Evolutionary conservation across 352 stramenopile species (phyloP), one percentile per base, ranked within the genome.

Genomic region (Phytophthora sansomeana): DNA sequence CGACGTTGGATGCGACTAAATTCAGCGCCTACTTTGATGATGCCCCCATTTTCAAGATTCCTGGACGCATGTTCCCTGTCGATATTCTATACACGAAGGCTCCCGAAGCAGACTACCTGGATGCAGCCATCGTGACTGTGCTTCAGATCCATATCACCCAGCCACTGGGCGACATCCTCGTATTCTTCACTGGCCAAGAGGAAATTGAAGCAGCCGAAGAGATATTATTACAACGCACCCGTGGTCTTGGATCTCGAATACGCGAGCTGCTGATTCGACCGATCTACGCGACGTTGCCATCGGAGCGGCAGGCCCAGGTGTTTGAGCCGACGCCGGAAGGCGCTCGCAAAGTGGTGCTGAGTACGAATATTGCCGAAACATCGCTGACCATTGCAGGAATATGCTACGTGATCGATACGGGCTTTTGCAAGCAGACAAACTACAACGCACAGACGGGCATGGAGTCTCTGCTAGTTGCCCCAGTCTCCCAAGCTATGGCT

Each of bases 341-440:
- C 1, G 93, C 95, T 44, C 88, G 98, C 16, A 99, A 99, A 76
- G 96, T 99, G 1, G 97, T 99, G 14, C 74, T 99, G 24, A 97
- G 96, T 33, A 99, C 98, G 1, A 99, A 99, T 80, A 99, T 99
- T 72, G 98, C 98, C 4, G 98, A 99, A 77, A 99, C 98, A 16
- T 99, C 91, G 55, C 74, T 99, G 14, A 99, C 98, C 0, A 99
- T 99, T 62, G 90, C 99, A 55, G 98, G 98, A 10, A 99, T 99
- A 57, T 98, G 94, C 70, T 99, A 98, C 66, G 98, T 99, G 13
- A 99, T 99, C 39, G 98, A 99, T 79, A 98, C 96, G 13, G 98
- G 98, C 16, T 99, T 99, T 69, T 99, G 97, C 83, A 99, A 99
- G 72, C 97, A 99, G 75, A 99, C 98, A 6, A 98, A 92, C 42